Base-by-base conservation (phyloP, 2,329 filamentous ascomycete species). In the Sclerotiophoma versabilis region DNA sequence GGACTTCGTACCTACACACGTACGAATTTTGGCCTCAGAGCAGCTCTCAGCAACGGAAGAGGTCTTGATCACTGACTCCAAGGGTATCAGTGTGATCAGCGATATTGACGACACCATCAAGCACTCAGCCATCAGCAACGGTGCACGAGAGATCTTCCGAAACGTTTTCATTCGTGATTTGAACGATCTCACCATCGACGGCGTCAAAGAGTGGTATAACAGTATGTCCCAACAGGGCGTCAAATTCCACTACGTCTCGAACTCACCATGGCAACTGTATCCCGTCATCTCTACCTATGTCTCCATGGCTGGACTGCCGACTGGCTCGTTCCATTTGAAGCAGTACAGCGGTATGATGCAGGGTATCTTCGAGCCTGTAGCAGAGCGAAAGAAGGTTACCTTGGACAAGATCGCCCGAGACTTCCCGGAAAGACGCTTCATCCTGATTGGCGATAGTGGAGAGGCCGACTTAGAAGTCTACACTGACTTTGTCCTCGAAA, bases 101-200 rank as follows among this genome's bases (percentile, higher is more conserved):
- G 95, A 99, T 72, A 95, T 99, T 59, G 95, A 99, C 69, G 95
- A 99, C 75, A 99, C 95, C 0, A 88, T 99, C 71, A 99, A 99
- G 74, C 89, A 92, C 66, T 97, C 95, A 17, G 96, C 93, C 51
- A 97, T 99, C 61, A 84, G 87, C 2, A 85, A 85, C 46, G 95
- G 96, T 6, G 89, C 93, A 0, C 88, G 92, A 54, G 95, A 98
- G 71, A 97, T 98, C 58, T 98, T 98, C 74, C 87, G 93, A 53
- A 98, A 97, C 73, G 95, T 92, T 0, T 99, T 99, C 71, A 88
- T 97, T 47, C 88, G 93, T 9, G 92, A 97, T 37, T 80, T 98
- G 1, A 81, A 78, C 3, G 92, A 93, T 56, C 81, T 98, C 38
- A 92, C 87, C 0, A 87, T 99, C 19, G 88, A 92, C 14, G 95